Conservation (phyloP, 495 filamentous ascomycete genomes). For the Collariella sp. region DNA sequence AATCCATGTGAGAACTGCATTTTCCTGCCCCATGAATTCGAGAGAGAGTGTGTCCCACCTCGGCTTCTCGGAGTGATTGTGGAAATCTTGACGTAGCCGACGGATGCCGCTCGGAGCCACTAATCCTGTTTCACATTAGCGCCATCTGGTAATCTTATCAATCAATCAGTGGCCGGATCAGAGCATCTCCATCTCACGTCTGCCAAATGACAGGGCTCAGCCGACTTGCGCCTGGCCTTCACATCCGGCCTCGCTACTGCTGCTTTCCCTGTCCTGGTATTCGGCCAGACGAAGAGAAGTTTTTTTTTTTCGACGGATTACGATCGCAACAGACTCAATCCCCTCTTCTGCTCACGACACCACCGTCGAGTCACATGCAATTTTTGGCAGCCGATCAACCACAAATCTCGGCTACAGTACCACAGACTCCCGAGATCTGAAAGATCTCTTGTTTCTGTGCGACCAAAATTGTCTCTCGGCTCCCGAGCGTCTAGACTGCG, state of each 20-base stretch:
- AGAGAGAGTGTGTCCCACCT: no score
- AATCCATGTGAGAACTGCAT: neutral
- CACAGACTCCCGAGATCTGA: neutral
- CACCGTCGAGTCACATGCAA: neutral
- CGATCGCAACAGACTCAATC: neutral
- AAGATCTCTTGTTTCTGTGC: neutral
- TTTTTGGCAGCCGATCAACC: neutral
- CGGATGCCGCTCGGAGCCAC: neutral
- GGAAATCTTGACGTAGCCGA: no score
- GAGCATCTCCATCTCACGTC: conserved; percentile 14
- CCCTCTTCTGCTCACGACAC: neutral
- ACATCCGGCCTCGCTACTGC: conserved; percentile 14
- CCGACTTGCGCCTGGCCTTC: conserved; percentile 2
- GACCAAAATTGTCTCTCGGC: neutral
- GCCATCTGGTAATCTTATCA: conserved; percentile 29
- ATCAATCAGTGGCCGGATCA: conserved; percentile 26
- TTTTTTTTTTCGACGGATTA: neutral
- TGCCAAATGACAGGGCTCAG: conserved; percentile 20
- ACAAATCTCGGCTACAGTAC: neutral
- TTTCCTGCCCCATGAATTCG: neutral
- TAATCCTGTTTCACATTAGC: conserved; percentile 9
- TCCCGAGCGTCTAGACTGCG: neutral
- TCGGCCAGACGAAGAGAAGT: conserved; percentile 2
- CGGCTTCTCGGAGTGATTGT: no score
- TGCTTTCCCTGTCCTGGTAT: neutral